phyloP scores from a whole-genome alignment of 768 basidiomycete species.

The Dentipellis fragilis region DNA sequence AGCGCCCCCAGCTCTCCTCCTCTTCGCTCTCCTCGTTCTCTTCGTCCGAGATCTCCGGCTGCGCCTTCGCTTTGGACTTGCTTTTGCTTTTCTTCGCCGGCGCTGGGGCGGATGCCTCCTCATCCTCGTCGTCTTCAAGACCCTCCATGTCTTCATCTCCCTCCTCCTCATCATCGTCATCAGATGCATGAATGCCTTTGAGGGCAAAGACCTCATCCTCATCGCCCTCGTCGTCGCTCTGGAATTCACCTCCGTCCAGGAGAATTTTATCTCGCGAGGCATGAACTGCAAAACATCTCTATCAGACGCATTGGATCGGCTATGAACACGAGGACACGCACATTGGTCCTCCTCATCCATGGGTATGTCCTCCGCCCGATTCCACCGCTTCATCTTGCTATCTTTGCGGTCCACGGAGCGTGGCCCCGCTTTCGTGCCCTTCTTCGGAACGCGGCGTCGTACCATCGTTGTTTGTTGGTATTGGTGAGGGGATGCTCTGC shows the following conservation, averaged over 20 bases:
- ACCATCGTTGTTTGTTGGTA: constrained; percentile 1
- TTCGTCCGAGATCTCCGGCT: constrained; percentile 16
- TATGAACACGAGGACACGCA: constrained; percentile 25
- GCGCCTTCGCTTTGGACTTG: constrained; percentile 17
- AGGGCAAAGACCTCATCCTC: constrained; percentile 81
- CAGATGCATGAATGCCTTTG: constrained; percentile 39
- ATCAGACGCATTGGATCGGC: neutral
- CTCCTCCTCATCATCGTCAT: constrained; percentile 36
- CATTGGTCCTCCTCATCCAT: constrained; percentile 75
- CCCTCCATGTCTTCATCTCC: constrained; percentile 24
- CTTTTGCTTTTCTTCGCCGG: constrained; percentile 15
- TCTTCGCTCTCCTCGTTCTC: constrained; percentile 25
- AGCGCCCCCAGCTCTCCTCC: constrained; percentile 76
- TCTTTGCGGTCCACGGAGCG: constrained; percentile 42
- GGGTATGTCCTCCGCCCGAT: constrained; percentile 56
- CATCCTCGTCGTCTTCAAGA: constrained; percentile 16
- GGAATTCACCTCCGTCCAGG: constrained; percentile 48
- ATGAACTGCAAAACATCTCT: constrained; percentile 41
- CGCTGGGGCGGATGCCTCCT: constrained; percentile 10
- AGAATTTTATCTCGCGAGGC: constrained; percentile 66
- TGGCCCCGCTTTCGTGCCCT: constrained; percentile 22
- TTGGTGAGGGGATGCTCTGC: too few relatives aligned
- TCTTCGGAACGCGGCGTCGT: constrained; percentile 6
- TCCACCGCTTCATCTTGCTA: constrained; percentile 54
- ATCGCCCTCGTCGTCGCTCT: constrained; percentile 43